A percentile compares a stretch with the other conserved stretches of the same genome.
Conservation (phyloP, 2,329 filamentous ascomycete species). For the Chaetomium globosum region DNA sequence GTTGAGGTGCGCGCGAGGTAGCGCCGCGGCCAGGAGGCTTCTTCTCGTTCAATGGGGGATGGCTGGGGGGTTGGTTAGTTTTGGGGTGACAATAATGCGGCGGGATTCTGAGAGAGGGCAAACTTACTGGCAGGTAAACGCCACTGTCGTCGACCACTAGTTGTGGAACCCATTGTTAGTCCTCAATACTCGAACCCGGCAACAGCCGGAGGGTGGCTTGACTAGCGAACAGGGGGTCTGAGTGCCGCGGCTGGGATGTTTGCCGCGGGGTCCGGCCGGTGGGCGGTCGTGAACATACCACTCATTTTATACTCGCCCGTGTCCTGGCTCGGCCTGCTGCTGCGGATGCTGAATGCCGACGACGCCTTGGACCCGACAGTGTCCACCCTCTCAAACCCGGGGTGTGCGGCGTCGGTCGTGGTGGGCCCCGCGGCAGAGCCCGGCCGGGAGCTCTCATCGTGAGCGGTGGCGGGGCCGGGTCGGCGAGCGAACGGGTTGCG, state of each 20-base stretch:
- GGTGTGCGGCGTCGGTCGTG: constrained; percentile 46
- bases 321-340: constrained; percentile 59
- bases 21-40: constrained; percentile 71
- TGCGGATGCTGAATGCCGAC: constrained; percentile 64
- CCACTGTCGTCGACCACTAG: constrained; percentile 89
- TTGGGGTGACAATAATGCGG: background rate
- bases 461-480: constrained; percentile 49
- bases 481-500: constrained; percentile 72
- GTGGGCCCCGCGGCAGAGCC: constrained; percentile 42
- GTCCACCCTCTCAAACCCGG: constrained; percentile 64
- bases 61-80: constrained; percentile 56
- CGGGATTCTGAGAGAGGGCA: background rate
- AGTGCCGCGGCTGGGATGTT: constrained; percentile 21
- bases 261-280: background rate
- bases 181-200: background rate
- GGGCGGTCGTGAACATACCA: constrained; percentile 55
- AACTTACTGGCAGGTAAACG: constrained; percentile 83
- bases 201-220: background rate
- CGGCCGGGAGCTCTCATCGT: constrained; percentile 58
- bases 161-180: constrained; percentile 44
- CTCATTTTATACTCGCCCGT: constrained; percentile 78
- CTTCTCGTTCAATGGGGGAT: constrained; percentile 84
- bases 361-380: constrained; percentile 65
- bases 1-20: constrained; percentile 58
- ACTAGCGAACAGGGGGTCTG: constrained; percentile 20